Percentiles rank a stretch among this genome's conserved stretches.
phyloP scores from a whole-genome alignment of 768 basidiomycete species.

The Suillus fuscotomentosus region DNA sequence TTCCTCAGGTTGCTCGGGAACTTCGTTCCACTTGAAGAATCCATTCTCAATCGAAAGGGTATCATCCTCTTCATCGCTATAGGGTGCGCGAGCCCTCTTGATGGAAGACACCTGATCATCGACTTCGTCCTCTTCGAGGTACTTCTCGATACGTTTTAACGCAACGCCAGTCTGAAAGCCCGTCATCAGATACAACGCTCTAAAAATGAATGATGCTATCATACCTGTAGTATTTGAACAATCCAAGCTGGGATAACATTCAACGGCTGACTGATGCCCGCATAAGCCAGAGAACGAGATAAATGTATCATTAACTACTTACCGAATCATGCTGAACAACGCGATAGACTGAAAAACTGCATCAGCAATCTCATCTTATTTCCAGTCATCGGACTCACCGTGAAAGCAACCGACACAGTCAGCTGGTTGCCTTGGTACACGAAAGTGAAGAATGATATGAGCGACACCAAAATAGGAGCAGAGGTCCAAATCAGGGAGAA shows the following conservation, averaged over 20 bases:
- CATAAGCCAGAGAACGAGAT: background rate
- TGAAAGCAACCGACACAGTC: constrained; percentile 81
- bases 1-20: constrained; percentile 33
- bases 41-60: constrained; percentile 51
- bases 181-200: background rate
- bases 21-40: constrained; percentile 56
- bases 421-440: constrained; percentile 72
- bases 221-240: constrained; percentile 67
- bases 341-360: constrained; percentile 56
- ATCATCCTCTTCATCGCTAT: constrained; percentile 19
- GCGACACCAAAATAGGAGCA: constrained; percentile 78
- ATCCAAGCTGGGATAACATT: constrained; percentile 81
- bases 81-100: constrained; percentile 35
- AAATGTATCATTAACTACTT: constrained; percentile 13
- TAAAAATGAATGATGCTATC: background rate
- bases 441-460: constrained; percentile 75
- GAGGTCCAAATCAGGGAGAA: constrained; percentile 72
- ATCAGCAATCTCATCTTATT: background rate
- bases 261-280: constrained; percentile 51
- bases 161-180: constrained; percentile 49
- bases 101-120: constrained; percentile 57
- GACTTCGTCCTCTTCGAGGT: constrained; percentile 63
- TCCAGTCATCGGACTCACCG: constrained; percentile 41
- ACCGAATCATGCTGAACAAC: constrained; percentile 83
- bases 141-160: constrained; percentile 57